Evolutionary conservation across 2,329 filamentous ascomycete genomes (phyloP), one percentile per base, ranked within the genome.

Genomic region (Tolypocladium album): DNA sequence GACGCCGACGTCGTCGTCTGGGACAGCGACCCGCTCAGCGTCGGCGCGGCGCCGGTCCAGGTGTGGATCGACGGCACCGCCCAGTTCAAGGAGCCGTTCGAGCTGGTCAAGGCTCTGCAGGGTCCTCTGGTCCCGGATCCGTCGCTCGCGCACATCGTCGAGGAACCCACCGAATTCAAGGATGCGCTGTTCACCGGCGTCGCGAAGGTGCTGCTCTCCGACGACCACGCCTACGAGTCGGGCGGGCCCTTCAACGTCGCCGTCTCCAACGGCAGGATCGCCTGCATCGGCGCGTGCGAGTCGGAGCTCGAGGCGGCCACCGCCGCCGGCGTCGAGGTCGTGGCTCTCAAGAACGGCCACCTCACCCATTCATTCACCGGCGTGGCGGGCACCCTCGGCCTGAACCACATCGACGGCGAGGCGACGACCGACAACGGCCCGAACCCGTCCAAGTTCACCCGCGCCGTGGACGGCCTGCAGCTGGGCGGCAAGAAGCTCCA

Each of bases 331-430:
- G 67, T 68, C 59, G 71, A 72, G 55, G 67, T 75, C 1, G 69
- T 88, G 34, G 59, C 73, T 8, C 76, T 89, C 7, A 66, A 76
- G 24, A 78, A 88, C 63, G 87, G 86, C 1, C 78, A 88, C 65
- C 66, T 88, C n/a, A 80, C 82, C 7, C 76, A 80, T 7, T 76
- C 84, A 0, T 80, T 88, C 62, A 86, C 83, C 3, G 83, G 82
- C 1, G 82, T 88, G 38, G 85, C 81, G 1, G 82, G 83, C 4
- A 74, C 75, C 1, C 72, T 89, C 0, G 87, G 87, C 0, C 77
- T 89, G 8, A 82, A 82, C 62, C 85, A 83, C 58, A 88, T 89
- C 58, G 79, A 82, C 60, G 77, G 77, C 5, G 87, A 88, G 63
- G 67, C 73, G 9, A 72, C 74, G 55, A 82, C 79, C 0, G 81